Evolutionary conservation across 805 yeast species (phyloP), one percentile per base, ranked within the genome.

Genomic region (Yamadazyma sp.): DNA sequence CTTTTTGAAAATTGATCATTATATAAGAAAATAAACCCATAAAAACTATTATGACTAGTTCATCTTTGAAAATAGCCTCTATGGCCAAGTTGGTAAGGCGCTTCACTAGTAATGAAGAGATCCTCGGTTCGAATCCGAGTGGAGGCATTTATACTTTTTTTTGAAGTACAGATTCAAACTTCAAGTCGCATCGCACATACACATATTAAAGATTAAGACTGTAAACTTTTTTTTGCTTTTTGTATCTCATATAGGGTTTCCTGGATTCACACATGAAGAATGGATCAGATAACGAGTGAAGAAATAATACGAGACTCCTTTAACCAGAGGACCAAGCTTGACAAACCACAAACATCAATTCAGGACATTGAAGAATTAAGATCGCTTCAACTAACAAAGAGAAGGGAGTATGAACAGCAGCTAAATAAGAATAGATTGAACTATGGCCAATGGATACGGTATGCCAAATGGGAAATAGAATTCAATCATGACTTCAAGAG

Each of bases 371-470:
- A 87, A 45, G 98, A 91, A 60, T 70, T 86, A 12, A 69, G 73
- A 30, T 91, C 86, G 45, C 72, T 62, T 39, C 96, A 87, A 54
- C 70, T 82, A 17, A 65, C 88, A 17, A 86, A 84, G 47, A 65
- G 98, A 41, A 72, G 75, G 22, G 96, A 86, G 46, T 91, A 69
- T 54, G 98, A 93, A 59, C 80, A 80, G 45, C 94, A 89, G n/a
- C 61, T 93, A 35, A 77, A 93, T 47, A 73, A 93, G 46, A 91
- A 91, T 54, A 65, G 95, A 40, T 73, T 82, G 23, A 88, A 87
- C 50, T 70, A 75, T 50, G 82, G 86, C 2, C 95, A 88, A 54
- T 93, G 98, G 96, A 70, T 86, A 54, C 68, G 96, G 37, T 93
- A 91, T 56, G 98, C 96, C 0, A 75, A 74, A 39, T 86, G 88